phyloP scores from a whole-genome alignment of 495 filamentous ascomycete species.

The Lasiosphaeria miniovina region DNA sequence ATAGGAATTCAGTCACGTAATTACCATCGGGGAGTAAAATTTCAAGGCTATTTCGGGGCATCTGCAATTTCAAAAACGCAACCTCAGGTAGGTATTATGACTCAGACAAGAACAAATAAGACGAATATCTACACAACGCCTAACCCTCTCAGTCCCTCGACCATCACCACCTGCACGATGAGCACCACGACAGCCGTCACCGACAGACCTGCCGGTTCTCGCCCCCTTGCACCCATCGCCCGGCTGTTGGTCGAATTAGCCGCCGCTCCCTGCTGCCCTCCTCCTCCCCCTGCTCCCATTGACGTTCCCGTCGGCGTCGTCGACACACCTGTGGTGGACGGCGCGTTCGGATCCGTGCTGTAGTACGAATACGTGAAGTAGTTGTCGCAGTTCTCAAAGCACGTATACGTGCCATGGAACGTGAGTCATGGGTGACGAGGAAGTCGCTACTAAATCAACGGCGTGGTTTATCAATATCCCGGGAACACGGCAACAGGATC shows the following conservation, averaged over 20 bases:
- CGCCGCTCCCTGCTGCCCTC: background rate
- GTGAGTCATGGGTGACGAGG: no score
- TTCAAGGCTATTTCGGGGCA: no score
- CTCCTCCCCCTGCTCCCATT: no score
- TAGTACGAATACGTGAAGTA: slow-evolving; percentile 5
- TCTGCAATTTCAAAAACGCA: no score
- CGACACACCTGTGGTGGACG: no score
- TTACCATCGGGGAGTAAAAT: no score
- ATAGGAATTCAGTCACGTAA: no score
- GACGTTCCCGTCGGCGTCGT: no score
- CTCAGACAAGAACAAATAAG: background rate
- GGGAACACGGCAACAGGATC: no score
- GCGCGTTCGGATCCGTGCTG: background rate
- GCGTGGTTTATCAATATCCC: no score
- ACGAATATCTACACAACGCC: background rate
- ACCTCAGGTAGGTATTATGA: no score
- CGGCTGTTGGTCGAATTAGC: background rate
- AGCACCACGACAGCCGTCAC: background rate
- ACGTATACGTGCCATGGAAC: slow-evolving; percentile 11
- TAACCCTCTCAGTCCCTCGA: background rate
- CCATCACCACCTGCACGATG: background rate
- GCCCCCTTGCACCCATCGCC: background rate
- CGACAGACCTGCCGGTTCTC: background rate
- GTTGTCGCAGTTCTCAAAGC: slow-evolving; percentile 7
- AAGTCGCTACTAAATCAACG: no score